phyloP scores from a whole-genome alignment of 1,139 yeast species.

The Candida frijolesensis region DNA sequence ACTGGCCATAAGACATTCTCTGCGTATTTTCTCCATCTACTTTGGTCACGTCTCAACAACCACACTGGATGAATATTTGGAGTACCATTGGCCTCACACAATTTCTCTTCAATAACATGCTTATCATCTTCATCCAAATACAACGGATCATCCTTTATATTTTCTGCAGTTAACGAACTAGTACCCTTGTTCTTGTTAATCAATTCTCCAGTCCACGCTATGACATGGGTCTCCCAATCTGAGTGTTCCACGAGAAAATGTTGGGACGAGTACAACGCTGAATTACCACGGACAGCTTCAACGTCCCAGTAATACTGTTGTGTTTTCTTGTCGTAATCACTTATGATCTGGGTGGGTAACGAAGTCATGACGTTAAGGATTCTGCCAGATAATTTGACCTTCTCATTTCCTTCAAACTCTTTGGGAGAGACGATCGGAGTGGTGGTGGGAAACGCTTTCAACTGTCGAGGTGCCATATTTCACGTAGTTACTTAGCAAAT shows the following conservation, averaged over 20 bases:
- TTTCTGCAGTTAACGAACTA: constrained; percentile 20
- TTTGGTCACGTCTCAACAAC: constrained; percentile 72
- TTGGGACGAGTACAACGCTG: constrained; percentile 80
- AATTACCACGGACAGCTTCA: constrained; percentile 74
- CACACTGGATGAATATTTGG: constrained; percentile 80
- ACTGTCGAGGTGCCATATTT: constrained; percentile 6
- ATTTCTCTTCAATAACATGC: constrained; percentile 41
- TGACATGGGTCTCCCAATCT: constrained; percentile 83
- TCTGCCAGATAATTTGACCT: constrained; percentile 56
- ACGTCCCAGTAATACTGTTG: constrained; percentile 51
- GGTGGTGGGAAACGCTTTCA: constrained; percentile 8
- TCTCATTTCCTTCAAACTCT: constrained; percentile 27
- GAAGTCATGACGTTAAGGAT: constrained; percentile 69
- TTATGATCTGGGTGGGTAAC: constrained; percentile 63
- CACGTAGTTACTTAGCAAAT: neutral
- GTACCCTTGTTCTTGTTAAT: constrained; percentile 33
- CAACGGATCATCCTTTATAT: constrained; percentile 57
- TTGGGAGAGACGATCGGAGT: constrained; percentile 30
- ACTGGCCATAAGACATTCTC: constrained; percentile 94
- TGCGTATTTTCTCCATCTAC: constrained; percentile 85
- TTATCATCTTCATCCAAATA: constrained; percentile 63
- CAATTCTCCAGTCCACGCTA: constrained; percentile 97
- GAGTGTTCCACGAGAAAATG: constrained; percentile 64
- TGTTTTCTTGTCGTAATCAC: constrained; percentile 28
- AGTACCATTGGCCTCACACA: constrained; percentile 46